phyloP scores from a whole-genome alignment of 306 rosid species.

The Dalbergia oliveri region DNA sequence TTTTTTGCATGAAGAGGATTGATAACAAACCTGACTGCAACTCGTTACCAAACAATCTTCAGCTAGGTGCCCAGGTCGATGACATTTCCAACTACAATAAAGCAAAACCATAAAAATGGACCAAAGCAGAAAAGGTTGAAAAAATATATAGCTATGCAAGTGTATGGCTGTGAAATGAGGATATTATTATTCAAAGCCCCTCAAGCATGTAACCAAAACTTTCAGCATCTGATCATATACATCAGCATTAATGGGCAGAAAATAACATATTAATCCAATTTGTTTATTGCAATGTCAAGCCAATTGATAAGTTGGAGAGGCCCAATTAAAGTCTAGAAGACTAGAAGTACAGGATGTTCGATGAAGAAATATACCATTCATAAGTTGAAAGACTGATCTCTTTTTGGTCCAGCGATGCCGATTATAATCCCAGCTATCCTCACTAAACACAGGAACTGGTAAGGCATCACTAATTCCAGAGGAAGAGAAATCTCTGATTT shows the following conservation, averaged over 20 bases:
- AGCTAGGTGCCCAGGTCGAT: conserved; percentile 88
- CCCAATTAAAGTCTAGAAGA: conserved; percentile 18
- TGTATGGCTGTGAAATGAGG: conserved; percentile 13
- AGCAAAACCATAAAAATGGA: conserved; percentile 43
- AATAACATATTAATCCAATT: conserved; percentile 25
- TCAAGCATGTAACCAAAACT: conserved; percentile 30
- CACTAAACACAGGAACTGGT: conserved; percentile 60
- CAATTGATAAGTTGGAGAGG: conserved; percentile 31
- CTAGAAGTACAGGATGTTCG: conserved; percentile 22
- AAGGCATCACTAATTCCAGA: conserved; percentile 48
- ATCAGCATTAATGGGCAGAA: conserved; percentile 33
- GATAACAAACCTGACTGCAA: conserved; percentile 56
- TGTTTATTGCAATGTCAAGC: conserved; percentile 26
- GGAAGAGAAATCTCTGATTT: conserved; percentile 49
- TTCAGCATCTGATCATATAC: conserved; percentile 2
- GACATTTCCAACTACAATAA: conserved; percentile 84
- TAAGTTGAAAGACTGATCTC: conserved; percentile 77
- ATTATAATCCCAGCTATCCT: conserved; percentile 81
- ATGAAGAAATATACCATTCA: conserved; percentile 69
- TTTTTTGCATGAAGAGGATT: conserved; percentile 29
- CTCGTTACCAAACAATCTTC: conserved; percentile 77
- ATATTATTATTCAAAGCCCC: conserved; percentile 11
- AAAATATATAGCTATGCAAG: background rate
- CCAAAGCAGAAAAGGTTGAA: conserved; percentile 37
- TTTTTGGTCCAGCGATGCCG: conserved; percentile 76